Conservation (phyloP, 148 eudicot species). For the Rhododendron molle region DNA sequence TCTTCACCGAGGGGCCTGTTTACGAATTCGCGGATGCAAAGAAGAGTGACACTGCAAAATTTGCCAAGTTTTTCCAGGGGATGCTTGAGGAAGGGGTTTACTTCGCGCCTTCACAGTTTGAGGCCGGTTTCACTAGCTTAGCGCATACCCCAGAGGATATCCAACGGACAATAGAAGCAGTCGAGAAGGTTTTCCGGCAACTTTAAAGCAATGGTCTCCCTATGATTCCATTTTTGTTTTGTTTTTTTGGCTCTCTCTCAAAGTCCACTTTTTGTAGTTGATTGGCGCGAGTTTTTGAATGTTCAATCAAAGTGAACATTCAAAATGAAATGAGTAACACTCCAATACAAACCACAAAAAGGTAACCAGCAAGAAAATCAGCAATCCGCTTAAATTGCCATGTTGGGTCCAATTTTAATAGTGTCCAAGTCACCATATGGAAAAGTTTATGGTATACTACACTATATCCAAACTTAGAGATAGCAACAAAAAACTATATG, state of each 20-base stretch:
- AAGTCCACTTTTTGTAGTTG: background rate
- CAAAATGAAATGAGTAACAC: no score
- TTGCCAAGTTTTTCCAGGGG: slow-evolving; percentile 59
- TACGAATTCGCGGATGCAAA: slow-evolving; percentile 83
- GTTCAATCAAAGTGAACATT: no score
- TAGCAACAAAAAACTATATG: no score
- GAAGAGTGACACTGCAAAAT: slow-evolving; percentile 69
- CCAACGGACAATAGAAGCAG: slow-evolving; percentile 72
- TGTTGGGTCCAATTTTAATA: no score
- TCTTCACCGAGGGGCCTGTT: slow-evolving; percentile 89
- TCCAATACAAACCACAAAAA: no score
- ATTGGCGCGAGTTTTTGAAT: background rate
- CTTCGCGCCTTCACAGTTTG: slow-evolving; percentile 92
- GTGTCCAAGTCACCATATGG: no score
- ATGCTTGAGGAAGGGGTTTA: slow-evolving; percentile 96
- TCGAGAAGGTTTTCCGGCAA: slow-evolving; percentile 67
- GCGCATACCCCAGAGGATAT: slow-evolving; percentile 76
- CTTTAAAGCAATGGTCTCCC: slow-evolving; percentile 25
- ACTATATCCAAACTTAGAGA: no score
- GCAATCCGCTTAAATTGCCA: no score
- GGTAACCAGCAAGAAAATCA: no score
- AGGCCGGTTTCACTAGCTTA: slow-evolving; percentile 95
- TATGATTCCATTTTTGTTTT: background rate
- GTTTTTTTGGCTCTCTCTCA: no score
- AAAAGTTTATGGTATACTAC: no score